These are phyloP conservation scores for Botrytis porri DNA, from an alignment of 2,329 filamentous ascomycete genomes.

Conservation along the genomic window DNA sequence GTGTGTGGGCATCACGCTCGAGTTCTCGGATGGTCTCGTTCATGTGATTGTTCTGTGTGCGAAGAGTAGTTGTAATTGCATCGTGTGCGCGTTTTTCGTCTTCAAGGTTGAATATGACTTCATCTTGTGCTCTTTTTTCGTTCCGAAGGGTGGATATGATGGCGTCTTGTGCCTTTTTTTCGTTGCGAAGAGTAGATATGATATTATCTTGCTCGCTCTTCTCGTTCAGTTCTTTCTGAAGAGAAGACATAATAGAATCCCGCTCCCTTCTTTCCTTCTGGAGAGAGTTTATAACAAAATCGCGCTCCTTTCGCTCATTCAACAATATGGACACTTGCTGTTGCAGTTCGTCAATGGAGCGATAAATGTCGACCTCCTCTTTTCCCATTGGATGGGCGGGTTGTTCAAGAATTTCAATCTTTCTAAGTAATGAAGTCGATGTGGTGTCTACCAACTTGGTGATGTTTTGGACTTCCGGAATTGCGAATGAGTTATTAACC, in stretches of 20 bases:
- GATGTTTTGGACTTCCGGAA: slow-evolving; percentile 9
- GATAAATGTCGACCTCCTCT: slow-evolving; percentile 13
- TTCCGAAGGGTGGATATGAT: neutral
- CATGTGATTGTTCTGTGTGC: neutral
- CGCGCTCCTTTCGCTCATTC: slow-evolving; percentile 10
- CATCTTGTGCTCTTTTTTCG: no score
- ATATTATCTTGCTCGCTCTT: neutral
- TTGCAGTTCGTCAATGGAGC: slow-evolving; percentile 13
- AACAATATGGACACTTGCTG: slow-evolving; percentile 11
- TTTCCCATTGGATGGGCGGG: neutral
- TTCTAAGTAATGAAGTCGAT: slow-evolving; percentile 5
- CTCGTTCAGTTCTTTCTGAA: neutral
- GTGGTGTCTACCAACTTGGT: slow-evolving; percentile 15
- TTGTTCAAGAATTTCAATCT: neutral
- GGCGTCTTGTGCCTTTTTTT: neutral
- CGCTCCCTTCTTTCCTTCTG: neutral
- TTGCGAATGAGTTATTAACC: slow-evolving; percentile 5
- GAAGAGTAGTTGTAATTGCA: neutral
- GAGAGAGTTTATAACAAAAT: slow-evolving; percentile 1
- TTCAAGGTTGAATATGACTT: neutral
- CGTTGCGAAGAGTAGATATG: neutral
- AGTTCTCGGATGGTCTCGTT: neutral
- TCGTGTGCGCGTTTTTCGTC: neutral
- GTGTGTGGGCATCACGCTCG: neutral
- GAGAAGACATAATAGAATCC: slow-evolving; percentile 4